Evolutionary conservation across 2,329 filamentous ascomycete genomes (phyloP).

Genomic region (Cephalotrichum gorgonifer): DNA sequence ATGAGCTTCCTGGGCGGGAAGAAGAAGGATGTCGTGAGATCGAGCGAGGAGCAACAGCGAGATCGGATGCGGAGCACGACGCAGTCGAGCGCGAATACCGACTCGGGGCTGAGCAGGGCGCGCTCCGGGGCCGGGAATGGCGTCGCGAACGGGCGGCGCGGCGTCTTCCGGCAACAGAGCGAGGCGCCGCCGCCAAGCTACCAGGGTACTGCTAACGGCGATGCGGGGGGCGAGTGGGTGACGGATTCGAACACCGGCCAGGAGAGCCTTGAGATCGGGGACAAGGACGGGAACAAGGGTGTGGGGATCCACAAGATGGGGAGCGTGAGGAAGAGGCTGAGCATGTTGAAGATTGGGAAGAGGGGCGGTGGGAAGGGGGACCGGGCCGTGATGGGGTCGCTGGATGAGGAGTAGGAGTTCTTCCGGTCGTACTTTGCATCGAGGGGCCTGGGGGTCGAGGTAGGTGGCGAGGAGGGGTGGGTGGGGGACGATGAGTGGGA

Average conservation of each 20-base stretch:
- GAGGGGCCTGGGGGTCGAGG: background rate
- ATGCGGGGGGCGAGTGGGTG: constrained; percentile 16
- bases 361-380: constrained; percentile 44
- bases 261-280: constrained; percentile 5
- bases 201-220: constrained; percentile 5
- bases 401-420: constrained; percentile 43
- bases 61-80: constrained; percentile 9
- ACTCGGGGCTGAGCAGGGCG: background rate
- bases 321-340: constrained; percentile 68
- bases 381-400: constrained; percentile 36
- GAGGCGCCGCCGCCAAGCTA: background rate
- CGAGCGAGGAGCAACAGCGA: constrained; percentile 17
- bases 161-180: background rate
- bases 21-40: constrained; percentile 27
- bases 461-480: background rate
- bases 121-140: background rate
- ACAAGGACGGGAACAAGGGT: constrained; percentile 18
- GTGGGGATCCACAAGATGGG: constrained; percentile 37
- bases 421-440: constrained; percentile 12
- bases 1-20: constrained; percentile 47
- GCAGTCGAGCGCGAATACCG: background rate
- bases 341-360: constrained; percentile 64
- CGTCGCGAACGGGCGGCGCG: background rate
- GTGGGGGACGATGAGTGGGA: background rate
- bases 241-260: constrained; percentile 5